A percentile compares a stretch with the other conserved stretches of the same genome.
phyloP scores from a whole-genome alignment of 2,329 filamentous ascomycete species.

The Epichloe brachyelytri region DNA sequence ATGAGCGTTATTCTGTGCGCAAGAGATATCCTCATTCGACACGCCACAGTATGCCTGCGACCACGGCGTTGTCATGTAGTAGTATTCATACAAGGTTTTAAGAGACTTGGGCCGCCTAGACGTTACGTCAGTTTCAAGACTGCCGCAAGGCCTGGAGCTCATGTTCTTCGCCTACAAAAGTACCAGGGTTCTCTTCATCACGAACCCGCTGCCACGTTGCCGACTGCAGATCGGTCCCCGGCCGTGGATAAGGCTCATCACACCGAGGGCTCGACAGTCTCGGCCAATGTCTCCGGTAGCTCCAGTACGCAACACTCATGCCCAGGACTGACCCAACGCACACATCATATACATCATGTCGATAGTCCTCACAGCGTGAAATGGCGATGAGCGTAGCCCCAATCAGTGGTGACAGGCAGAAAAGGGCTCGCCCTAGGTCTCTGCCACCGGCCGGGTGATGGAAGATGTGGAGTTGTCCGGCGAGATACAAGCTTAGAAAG shows the following conservation, averaged over 20 bases:
- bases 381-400: slow-evolving; percentile 57
- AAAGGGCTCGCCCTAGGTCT: slow-evolving; percentile 41
- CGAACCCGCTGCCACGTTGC: slow-evolving; percentile 30
- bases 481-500: slow-evolving; percentile 57
- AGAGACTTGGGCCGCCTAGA: not conserved
- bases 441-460: slow-evolving; percentile 29
- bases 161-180: slow-evolving; percentile 22
- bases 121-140: not conserved
- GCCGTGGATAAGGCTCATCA: slow-evolving; percentile 42
- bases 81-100: not conserved
- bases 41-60: not conserved
- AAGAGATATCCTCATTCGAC: not conserved
- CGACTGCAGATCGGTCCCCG: slow-evolving; percentile 21
- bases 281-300: slow-evolving; percentile 53
- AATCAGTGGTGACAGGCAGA: slow-evolving; percentile 46
- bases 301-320: slow-evolving; percentile 48
- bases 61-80: not conserved
- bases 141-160: slow-evolving; percentile 10
- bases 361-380: slow-evolving; percentile 55
- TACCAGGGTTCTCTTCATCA: slow-evolving; percentile 39
- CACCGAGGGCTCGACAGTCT: slow-evolving; percentile 37
- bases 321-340: slow-evolving; percentile 48
- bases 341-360: slow-evolving; percentile 61
- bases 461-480: slow-evolving; percentile 51
- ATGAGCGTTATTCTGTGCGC: not conserved